Conservation (phyloP, 495 filamentous ascomycete genomes). For the Coniosporium apollinis region DNA sequence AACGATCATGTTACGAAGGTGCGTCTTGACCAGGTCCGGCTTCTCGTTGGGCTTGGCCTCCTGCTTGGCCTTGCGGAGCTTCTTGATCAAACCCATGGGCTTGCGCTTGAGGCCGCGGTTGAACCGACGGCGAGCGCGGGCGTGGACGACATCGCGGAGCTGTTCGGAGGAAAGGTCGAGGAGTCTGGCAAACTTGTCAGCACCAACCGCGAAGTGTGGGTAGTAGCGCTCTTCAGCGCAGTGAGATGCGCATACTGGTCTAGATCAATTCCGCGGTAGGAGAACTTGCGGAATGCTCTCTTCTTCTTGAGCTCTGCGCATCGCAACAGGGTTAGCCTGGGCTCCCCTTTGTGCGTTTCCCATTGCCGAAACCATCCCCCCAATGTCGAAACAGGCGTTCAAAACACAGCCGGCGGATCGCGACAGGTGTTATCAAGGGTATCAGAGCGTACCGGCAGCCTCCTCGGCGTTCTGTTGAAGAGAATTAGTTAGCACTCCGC, state of each 20-base stretch:
- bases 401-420: neutral
- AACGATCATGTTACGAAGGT: constrained; percentile 98
- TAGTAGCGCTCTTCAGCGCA: neutral
- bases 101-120: constrained; percentile 99
- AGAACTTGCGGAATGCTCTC: constrained; percentile 99
- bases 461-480: constrained; percentile 67
- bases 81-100: constrained; percentile 99
- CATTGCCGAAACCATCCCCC: constrained; percentile 16
- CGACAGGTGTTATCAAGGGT: neutral
- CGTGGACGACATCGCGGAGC: constrained; percentile 97
- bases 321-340: neutral
- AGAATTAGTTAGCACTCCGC: constrained; percentile 25
- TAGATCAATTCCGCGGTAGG: constrained; percentile 97
- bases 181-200: constrained; percentile 39
- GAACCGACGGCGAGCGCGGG: constrained; percentile 94
- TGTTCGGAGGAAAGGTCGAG: constrained; percentile 96
- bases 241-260: constrained; percentile 58
- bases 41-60: constrained; percentile 99
- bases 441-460: constrained; percentile 58
- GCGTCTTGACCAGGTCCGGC: constrained; percentile 95
- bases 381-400: constrained; percentile 1
- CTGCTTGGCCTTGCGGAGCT: constrained; percentile 98
- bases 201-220: neutral
- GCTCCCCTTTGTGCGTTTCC: neutral
- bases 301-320: constrained; percentile 85